Percentiles rank a stretch among this genome's conserved stretches.
Evolutionary conservation across 2,329 filamentous ascomycete species (phyloP).

Genomic region (Fusarium sp.): DNA sequence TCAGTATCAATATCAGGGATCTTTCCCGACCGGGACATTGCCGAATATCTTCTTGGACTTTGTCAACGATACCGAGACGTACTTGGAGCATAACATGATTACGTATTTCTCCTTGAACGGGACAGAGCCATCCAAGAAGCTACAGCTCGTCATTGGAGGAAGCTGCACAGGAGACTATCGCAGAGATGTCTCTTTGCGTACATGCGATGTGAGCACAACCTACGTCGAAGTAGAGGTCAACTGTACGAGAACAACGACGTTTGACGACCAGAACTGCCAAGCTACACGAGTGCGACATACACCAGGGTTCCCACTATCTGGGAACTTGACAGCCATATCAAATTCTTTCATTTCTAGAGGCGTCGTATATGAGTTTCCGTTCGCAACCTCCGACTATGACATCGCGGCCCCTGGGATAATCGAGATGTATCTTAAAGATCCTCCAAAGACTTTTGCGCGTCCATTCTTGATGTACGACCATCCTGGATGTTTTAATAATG

Average conservation of each 20-base stretch:
- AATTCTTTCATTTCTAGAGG: too few relatives aligned
- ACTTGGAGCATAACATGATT: too few relatives aligned
- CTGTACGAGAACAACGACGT: not conserved
- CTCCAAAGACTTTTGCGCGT: not conserved
- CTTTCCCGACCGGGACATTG: not conserved
- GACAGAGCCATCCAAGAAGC: not conserved
- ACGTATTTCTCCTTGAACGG: too few relatives aligned
- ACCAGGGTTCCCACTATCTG: too few relatives aligned
- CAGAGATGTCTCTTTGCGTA: not conserved
- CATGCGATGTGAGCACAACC: constrained; percentile 2
- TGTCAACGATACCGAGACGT: too few relatives aligned
- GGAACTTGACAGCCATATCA: too few relatives aligned
- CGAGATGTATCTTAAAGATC: not conserved
- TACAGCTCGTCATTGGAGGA: not conserved
- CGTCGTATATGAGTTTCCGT: not conserved
- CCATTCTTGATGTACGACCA: too few relatives aligned
- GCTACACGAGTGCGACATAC: not conserved
- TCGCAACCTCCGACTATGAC: not conserved
- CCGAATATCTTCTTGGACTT: too few relatives aligned
- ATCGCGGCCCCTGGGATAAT: not conserved
- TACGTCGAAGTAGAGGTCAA: constrained; percentile 5
- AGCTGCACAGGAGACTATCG: not conserved
- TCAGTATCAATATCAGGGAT: not conserved
- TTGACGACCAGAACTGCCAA: not conserved
- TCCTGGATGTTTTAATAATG: too few relatives aligned